These are phyloP conservation scores for Zygosaccharomyces pseudobailii DNA, from an alignment of 1,139 yeast species.

Conservation along the genomic window DNA sequence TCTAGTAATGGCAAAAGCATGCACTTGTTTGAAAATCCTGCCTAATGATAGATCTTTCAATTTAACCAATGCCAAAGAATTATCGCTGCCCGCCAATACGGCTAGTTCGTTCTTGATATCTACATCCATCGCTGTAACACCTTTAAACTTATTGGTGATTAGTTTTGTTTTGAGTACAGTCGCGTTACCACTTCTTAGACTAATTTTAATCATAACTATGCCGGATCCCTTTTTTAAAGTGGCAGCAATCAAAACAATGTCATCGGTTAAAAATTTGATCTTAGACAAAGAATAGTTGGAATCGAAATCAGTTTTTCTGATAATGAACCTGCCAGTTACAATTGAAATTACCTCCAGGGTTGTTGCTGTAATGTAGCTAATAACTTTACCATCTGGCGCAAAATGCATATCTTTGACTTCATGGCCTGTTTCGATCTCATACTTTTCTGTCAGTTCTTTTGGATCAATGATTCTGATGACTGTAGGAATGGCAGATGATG, in stretches of 20 bases:
- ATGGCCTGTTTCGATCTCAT: constrained; percentile 51
- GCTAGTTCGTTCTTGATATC: constrained; percentile 43
- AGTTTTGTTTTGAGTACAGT: constrained; percentile 40
- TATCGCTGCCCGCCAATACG: constrained; percentile 74
- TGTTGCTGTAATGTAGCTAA: constrained; percentile 53
- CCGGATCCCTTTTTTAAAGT: constrained; percentile 46
- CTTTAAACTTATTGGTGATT: constrained; percentile 52
- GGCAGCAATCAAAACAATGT: constrained; percentile 52
- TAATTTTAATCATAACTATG: constrained; percentile 32
- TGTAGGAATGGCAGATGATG: constrained; percentile 58
- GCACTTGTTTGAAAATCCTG: constrained; percentile 55
- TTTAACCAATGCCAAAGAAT: constrained; percentile 55
- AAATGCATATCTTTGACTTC: constrained; percentile 47
- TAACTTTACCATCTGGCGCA: constrained; percentile 47
- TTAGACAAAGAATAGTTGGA: constrained; percentile 46
- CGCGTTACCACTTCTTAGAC: constrained; percentile 32
- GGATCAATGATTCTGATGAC: constrained; percentile 56
- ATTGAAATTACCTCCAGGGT: constrained; percentile 49
- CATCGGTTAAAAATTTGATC: constrained; percentile 52
- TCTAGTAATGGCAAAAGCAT: constrained; percentile 75
- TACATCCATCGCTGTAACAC: constrained; percentile 66
- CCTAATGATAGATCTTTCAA: constrained; percentile 48
- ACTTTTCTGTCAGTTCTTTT: constrained; percentile 46
- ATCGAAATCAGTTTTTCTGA: constrained; percentile 35
- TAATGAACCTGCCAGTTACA: constrained; percentile 39